These are phyloP conservation scores for Lolium rigidum DNA, from an alignment of 176 grass and related monocot genomes.

Conservation along the genomic window DNA sequence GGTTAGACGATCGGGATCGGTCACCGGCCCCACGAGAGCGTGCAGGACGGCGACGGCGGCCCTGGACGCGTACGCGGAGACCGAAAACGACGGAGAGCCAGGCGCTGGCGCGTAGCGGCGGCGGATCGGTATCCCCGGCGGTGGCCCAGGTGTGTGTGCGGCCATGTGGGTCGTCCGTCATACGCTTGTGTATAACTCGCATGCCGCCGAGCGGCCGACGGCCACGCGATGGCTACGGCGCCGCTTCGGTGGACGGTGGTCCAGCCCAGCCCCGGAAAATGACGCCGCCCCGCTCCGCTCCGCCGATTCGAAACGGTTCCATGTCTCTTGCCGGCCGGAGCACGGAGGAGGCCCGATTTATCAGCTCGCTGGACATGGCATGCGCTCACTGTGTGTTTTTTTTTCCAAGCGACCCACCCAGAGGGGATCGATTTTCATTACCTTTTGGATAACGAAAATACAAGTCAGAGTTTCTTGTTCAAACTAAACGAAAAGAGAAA, in stretches of 20 bases:
- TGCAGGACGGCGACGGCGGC: conserved; percentile 40
- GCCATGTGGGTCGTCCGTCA: conserved; percentile 29
- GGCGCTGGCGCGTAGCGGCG: not conserved
- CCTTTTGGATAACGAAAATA: too few species aligned
- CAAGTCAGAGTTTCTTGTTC: too few species aligned
- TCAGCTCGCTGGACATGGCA: not conserved
- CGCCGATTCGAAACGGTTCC: not conserved
- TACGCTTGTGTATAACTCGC: conserved; percentile 35
- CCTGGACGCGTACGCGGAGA: not conserved
- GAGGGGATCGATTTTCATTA: too few species aligned
- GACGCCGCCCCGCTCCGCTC: not conserved
- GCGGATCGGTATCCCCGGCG: not conserved
- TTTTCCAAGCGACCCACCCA: too few species aligned
- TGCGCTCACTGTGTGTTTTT: not conserved
- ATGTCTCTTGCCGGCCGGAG: conserved; percentile 20
- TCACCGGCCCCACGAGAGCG: not conserved
- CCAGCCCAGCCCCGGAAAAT: conserved; percentile 30
- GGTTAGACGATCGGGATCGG: conserved; percentile 34
- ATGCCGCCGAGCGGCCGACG: conserved; percentile 20
- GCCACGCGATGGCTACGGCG: conserved; percentile 8
- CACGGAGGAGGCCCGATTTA: not conserved
- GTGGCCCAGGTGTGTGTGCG: conserved; percentile 7
- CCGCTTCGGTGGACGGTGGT: conserved; percentile 25
- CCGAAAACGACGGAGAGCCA: not conserved
- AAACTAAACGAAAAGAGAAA: too few species aligned